These are phyloP conservation scores for Penicillium nordicum DNA, from an alignment of 2,329 filamentous ascomycete species.

Conservation along the genomic window DNA sequence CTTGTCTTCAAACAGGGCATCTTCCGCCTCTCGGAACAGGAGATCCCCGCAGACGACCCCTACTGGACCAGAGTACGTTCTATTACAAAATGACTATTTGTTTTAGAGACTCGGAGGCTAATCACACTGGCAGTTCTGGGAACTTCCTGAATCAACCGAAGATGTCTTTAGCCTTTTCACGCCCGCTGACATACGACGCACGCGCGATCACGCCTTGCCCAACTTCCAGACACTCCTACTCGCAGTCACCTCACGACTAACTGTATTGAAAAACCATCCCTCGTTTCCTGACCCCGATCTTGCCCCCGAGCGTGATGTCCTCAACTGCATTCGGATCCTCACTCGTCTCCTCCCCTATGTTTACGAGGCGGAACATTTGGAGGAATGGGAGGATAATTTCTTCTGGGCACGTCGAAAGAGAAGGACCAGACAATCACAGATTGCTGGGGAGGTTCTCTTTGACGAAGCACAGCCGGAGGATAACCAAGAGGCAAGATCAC, in stretches of 20 bases:
- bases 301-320: conserved; percentile 77
- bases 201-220: conserved; percentile 76
- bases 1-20: conserved; percentile 98
- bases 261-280: conserved; percentile 78
- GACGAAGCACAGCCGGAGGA: conserved; percentile 64
- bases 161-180: conserved; percentile 97
- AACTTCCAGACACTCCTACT: conserved; percentile 88
- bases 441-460: conserved; percentile 75
- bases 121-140: conserved; percentile 71
- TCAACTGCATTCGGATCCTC: conserved; percentile 91
- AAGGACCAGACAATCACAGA: conserved; percentile 62
- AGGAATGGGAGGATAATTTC: conserved; percentile 85
- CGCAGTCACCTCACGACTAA: conserved; percentile 77
- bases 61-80: conserved; percentile 85
- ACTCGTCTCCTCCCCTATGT: conserved; percentile 86
- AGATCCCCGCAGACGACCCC: conserved; percentile 80
- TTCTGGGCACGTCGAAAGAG: conserved; percentile 80
- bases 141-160: conserved; percentile 89
- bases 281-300: conserved; percentile 85
- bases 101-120: conserved; percentile 11
- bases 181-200: conserved; percentile 79
- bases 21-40: conserved; percentile 86
- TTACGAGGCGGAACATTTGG: conserved; percentile 81
- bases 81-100: background rate
- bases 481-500: conserved; percentile 46